Evolutionary conservation across 2,329 filamentous ascomycete genomes (phyloP), one percentile per base, ranked within the genome.

Genomic region (Botrytis byssoidea): DNA sequence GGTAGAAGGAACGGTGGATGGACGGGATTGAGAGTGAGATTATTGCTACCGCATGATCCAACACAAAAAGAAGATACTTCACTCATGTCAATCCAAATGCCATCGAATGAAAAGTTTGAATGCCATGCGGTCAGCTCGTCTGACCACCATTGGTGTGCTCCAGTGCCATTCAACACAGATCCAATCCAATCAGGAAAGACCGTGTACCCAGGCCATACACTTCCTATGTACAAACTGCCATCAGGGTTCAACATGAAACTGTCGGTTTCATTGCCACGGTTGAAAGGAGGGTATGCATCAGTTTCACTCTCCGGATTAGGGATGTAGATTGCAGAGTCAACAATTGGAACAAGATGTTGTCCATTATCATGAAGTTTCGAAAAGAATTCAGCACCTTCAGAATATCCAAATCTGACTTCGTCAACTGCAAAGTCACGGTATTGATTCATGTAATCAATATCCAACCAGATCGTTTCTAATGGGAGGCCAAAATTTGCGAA

Each of bases 191-290:
- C 93, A 0, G 91, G 90, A 81, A 89, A 93, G 14, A 88, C 75
- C 0, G 90, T 90, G 74, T 88, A 88, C 35, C 92, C 92, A 22
- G 92, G 91, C 92, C 92, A 95, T 35, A 94, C 92, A 12, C 89
- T 87, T 42, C 92, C 89, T 29, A 87, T 83, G 75, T 88, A 88
- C 18, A 86, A 78, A 1, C 85, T 85, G 7, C 85, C 90, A 76
- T 93, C 88, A 1, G 85, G 83, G 55, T 90, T 86, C 68, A 90
- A 83, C 85, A 89, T 82, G 76, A 85, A 86, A 14, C 83, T 83
- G 71, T 84, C 86, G n/a, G 87, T 83, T 9, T 88, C 85, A 1
- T 88, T 81, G 0, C 92, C 92, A 25, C 88, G 86, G 70, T 90
- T 84, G 81, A 89, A 94, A 0, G 88, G 83, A 2, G 84, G 83